These are phyloP conservation scores for Kazachstania psychrophila DNA, from an alignment of 805 yeast species.

Conservation along the genomic window DNA sequence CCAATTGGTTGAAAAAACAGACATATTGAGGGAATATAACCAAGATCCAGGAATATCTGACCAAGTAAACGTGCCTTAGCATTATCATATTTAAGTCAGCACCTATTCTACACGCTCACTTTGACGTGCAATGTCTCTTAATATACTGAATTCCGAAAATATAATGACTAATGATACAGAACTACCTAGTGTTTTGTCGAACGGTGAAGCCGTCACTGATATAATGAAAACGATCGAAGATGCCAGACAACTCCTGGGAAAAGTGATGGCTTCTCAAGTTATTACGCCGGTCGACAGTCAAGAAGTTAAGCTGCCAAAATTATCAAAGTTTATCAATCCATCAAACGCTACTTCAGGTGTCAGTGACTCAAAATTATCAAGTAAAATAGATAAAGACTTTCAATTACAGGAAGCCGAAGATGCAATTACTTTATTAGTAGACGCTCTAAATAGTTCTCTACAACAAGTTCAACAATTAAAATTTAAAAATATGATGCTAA, in stretches of 20 bases:
- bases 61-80: too few species aligned
- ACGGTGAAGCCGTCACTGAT: background rate
- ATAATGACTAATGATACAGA: too few species aligned
- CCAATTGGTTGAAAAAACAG: too few species aligned
- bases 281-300: slow-evolving; percentile 9
- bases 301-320: background rate
- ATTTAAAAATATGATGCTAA: slow-evolving; percentile 33
- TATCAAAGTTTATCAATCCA: too few species aligned
- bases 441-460: slow-evolving; percentile 18
- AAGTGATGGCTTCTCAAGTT: slow-evolving; percentile 5
- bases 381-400: too few species aligned
- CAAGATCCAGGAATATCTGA: too few species aligned
- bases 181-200: background rate
- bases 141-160: too few species aligned
- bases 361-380: too few species aligned
- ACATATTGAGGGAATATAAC: too few species aligned
- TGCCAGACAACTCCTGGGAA: slow-evolving; percentile 9
- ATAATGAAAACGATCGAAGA: slow-evolving; percentile 2
- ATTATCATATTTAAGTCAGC: too few species aligned
- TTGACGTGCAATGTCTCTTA: too few species aligned
- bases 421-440: slow-evolving; percentile 14
- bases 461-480: slow-evolving; percentile 30
- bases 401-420: background rate
- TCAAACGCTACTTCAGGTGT: background rate
- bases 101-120: too few species aligned